A percentile compares a stretch with the other conserved stretches of the same genome.
Conservation (phyloP, 495 filamentous ascomycete species). For the Bathelium albidoporum region DNA sequence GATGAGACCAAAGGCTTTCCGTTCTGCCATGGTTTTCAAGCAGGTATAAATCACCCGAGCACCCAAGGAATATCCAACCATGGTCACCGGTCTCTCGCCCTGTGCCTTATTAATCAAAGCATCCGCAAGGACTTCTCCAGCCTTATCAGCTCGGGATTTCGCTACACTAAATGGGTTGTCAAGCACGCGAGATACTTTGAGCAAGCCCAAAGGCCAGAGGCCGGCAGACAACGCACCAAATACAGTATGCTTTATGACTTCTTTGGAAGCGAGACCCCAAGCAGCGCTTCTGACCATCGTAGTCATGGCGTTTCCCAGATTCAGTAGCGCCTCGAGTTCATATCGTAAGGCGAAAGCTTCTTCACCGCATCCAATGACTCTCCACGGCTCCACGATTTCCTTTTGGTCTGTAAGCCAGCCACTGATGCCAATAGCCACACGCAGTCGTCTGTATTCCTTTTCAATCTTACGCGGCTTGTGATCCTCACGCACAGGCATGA, state of each 20-base stretch:
- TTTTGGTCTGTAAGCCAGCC: constrained; percentile 69
- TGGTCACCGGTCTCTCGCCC: constrained; percentile 76
- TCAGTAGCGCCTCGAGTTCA: constrained; percentile 68
- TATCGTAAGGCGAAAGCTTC: constrained; percentile 80
- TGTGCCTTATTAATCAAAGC: constrained; percentile 78
- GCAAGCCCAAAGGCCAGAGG: constrained; percentile 63
- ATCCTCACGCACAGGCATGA: constrained; percentile 57
- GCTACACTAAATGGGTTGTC: constrained; percentile 87
- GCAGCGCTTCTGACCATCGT: constrained; percentile 64
- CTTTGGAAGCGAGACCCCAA: constrained; percentile 64
- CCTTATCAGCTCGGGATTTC: constrained; percentile 75
- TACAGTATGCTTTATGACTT: constrained; percentile 68
- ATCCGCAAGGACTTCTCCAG: constrained; percentile 75
- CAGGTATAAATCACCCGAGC: constrained; percentile 81
- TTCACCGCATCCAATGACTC: constrained; percentile 52
- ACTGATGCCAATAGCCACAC: constrained; percentile 71
- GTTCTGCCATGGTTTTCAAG: constrained; percentile 61
- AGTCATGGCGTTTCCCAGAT: constrained; percentile 65
- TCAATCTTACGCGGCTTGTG: constrained; percentile 26
- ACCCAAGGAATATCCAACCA: constrained; percentile 86
- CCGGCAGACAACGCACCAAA: constrained; percentile 61
- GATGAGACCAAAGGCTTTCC: constrained; percentile 73
- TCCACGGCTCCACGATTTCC: constrained; percentile 67
- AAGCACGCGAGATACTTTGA: constrained; percentile 70
- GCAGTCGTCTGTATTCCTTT: constrained; percentile 54